Evolutionary conservation across 768 basidiomycete genomes (phyloP), one percentile per base, ranked within the genome.

Genomic region (Daedaleopsis nitida): DNA sequence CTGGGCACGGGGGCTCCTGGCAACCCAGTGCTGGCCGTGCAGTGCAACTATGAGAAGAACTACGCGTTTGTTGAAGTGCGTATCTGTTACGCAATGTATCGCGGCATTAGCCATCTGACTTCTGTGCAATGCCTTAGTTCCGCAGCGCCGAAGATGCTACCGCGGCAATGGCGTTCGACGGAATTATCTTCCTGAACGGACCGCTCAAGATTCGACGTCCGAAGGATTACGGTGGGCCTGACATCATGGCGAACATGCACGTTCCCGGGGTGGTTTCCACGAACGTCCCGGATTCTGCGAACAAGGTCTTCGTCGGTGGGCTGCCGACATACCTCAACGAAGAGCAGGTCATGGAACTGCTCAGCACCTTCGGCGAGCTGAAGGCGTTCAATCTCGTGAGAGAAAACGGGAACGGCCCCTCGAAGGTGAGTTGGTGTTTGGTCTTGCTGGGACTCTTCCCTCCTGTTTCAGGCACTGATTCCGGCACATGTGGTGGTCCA

Each of bases 341-440:
- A 75, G 97, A 97, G 71, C 96, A 98, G 76, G 97, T 98, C 60
- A 94, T 96, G 87, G 97, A 99, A 73, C 74, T 99, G 35, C 81
- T 99, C 65, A 98, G 94, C 81, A 94, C 89, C 71, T 99, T 99
- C 70, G 97, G 97, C 59, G 97, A 98, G 63, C 84, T 99, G 52
- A 94, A 92, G 74, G 94, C 94, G 10, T 99, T 99, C 85, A 98
- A 98, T 72, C 83, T 99, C 49, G 97, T 99, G 59, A 89, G 97
- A 63, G 97, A 99, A 75, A 92, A 91, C 65, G 88, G 87, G 45
- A 93, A 88, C 60, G 93, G 91, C 52, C 77, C 86, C 34, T 96
- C 93, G 9, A 98, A 98, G 83, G 96, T 91, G 62, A 52, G 77
- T 65, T 63, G 5, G 11, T 42, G 13, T 42, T 17, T 42, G 13